Evolutionary conservation across 805 yeast genomes (phyloP).

Genomic region (Spathaspora passalidarum): DNA sequence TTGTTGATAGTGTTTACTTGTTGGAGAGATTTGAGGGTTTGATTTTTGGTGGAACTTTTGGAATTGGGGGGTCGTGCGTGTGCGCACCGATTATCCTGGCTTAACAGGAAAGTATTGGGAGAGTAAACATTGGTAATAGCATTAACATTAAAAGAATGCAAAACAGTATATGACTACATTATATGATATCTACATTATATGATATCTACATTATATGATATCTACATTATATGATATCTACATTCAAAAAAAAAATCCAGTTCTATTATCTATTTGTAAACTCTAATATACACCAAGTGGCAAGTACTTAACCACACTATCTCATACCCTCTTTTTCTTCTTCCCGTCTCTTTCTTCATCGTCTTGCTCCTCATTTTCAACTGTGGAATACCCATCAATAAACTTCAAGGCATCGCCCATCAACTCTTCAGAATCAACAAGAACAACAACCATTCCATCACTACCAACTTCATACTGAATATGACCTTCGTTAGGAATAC

Average conservation of each 20-base stretch:
- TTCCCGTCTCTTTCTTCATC: slow-evolving; percentile 6
- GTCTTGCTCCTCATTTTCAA: slow-evolving; percentile 7
- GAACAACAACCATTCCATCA: slow-evolving; percentile 55
- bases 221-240: no score
- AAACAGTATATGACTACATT: no score
- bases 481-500: slow-evolving; percentile 52
- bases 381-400: slow-evolving; percentile 35
- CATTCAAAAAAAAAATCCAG: neutral
- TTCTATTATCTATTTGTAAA: slow-evolving; percentile 1
- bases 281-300: neutral
- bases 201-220: no score
- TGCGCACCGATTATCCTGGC: neutral
- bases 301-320: no score
- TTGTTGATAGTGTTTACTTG: neutral
- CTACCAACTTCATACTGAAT: slow-evolving; percentile 60
- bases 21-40: neutral
- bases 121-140: no score
- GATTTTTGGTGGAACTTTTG: neutral
- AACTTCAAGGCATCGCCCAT: slow-evolving; percentile 38
- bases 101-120: no score
- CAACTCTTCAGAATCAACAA: slow-evolving; percentile 43
- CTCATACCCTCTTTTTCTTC: slow-evolving; percentile 2
- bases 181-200: no score
- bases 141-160: no score
- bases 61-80: neutral